Evolutionary conservation across 2,329 filamentous ascomycete species (phyloP).

Genomic region (Aureobasidium mangrovei): DNA sequence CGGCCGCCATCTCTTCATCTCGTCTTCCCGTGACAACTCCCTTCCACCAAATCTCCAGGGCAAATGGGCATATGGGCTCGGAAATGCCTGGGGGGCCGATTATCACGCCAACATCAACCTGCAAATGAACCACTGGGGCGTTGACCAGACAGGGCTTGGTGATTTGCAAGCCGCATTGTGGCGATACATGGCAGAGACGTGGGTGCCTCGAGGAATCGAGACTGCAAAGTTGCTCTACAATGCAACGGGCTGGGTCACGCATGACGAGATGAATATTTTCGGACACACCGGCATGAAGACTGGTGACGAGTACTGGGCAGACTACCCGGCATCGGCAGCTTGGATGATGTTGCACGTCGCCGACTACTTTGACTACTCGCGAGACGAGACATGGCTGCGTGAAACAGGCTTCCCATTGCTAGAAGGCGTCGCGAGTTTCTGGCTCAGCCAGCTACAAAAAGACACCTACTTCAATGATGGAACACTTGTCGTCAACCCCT

Average conservation of each 20-base stretch:
- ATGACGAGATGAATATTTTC: constrained; percentile 52
- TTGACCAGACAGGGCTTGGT: constrained; percentile 44
- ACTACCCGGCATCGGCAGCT: constrained; percentile 41
- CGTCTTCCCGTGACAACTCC: constrained; percentile 42
- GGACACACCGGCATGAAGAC: constrained; percentile 47
- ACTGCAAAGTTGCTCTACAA: constrained; percentile 48
- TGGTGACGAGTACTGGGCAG: constrained; percentile 33
- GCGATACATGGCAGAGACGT: constrained; percentile 46
- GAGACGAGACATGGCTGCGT: constrained; percentile 38
- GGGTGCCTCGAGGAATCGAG: constrained; percentile 45
- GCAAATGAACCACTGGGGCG: constrained; percentile 54
- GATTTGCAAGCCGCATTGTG: constrained; percentile 40
- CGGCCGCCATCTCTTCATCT: constrained; percentile 46
- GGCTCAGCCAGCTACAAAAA: constrained; percentile 45
- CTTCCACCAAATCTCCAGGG: constrained; percentile 51
- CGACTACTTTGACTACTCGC: constrained; percentile 48
- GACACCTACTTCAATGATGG: constrained; percentile 44
- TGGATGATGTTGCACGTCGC: constrained; percentile 55
- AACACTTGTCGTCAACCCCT: constrained; percentile 48
- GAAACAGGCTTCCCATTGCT: constrained; percentile 44
- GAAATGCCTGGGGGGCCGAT: constrained; percentile 44
- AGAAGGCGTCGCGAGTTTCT: constrained; percentile 47
- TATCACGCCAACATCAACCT: constrained; percentile 53
- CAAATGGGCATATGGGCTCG: constrained; percentile 42
- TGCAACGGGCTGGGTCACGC: constrained; percentile 47